Percentiles rank a stretch among this genome's conserved stretches.
These are phyloP conservation scores for Cladosporium sp. DNA, from an alignment of 2,329 filamentous ascomycete species.

Conservation along the genomic window DNA sequence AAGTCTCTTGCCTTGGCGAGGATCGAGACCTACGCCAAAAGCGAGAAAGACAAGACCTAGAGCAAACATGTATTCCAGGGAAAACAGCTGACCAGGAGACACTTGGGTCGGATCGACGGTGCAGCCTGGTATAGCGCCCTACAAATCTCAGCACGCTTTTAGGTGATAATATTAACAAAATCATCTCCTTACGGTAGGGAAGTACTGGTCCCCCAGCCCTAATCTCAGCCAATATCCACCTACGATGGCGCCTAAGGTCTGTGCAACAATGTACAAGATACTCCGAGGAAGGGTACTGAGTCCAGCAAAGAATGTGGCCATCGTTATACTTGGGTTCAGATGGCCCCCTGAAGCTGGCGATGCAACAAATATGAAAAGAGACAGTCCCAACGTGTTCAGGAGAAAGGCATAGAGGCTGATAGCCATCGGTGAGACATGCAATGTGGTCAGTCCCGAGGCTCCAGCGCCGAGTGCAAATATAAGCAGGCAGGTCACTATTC, in stretches of 20 bases:
- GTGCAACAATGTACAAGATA: constrained; percentile 45
- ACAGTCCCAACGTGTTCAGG: constrained; percentile 24
- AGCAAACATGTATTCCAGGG: constrained; percentile 46
- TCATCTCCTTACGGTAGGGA: neutral
- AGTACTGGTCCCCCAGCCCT: constrained; percentile 19
- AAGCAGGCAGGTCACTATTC: constrained; percentile 21
- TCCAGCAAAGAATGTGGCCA: constrained; percentile 49
- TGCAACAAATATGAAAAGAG: constrained; percentile 49
- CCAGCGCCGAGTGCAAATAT: constrained; percentile 19
- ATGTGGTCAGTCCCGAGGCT: constrained; percentile 18
- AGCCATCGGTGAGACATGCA: constrained; percentile 9
- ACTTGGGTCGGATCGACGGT: constrained; percentile 18
- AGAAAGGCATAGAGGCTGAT: constrained; percentile 16
- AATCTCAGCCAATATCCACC: constrained; percentile 21
- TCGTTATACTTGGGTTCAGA: constrained; percentile 52
- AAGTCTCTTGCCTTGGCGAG: constrained; percentile 47
- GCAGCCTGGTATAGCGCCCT: constrained; percentile 20
- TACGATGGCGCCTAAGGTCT: constrained; percentile 40
- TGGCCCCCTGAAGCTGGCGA: constrained; percentile 50
- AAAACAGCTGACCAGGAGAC: constrained; percentile 31
- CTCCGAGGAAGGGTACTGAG: constrained; percentile 47
- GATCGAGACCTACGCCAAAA: constrained; percentile 53
- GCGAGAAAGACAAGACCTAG: constrained; percentile 47
- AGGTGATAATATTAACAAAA: neutral
- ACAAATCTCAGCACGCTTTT: neutral